phyloP scores from a whole-genome alignment of 352 stramenopile genomes.

The Globisporangium nodosum region DNA sequence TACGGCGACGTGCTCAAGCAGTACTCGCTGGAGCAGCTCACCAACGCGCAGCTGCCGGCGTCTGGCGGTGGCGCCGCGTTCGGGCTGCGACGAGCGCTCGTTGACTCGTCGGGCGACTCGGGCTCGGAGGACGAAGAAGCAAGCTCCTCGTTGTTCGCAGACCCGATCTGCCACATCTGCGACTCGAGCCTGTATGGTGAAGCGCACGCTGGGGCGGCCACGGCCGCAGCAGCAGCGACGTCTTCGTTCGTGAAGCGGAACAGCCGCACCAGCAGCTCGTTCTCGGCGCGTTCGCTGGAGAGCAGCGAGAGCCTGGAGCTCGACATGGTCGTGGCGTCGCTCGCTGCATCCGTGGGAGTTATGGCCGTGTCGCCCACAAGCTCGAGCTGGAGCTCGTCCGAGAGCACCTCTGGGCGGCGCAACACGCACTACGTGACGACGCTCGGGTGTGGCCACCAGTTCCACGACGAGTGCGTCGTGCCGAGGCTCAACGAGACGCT shows the following conservation, averaged over 20 bases:
- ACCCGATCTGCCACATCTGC: slow-evolving; percentile 31
- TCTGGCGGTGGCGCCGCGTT: not conserved
- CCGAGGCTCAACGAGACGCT: slow-evolving; percentile 69
- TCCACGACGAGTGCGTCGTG: slow-evolving; percentile 83
- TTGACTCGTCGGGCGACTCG: slow-evolving; percentile 16
- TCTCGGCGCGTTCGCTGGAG: not conserved
- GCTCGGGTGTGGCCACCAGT: slow-evolving; percentile 68
- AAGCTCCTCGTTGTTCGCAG: slow-evolving; percentile 17
- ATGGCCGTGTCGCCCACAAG: slow-evolving; percentile 3
- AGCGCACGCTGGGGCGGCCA: slow-evolving; percentile 18
- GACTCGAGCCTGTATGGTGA: slow-evolving; percentile 38
- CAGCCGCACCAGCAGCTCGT: slow-evolving; percentile 6
- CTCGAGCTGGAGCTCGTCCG: slow-evolving; percentile 5
- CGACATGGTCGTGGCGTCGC: slow-evolving; percentile 5
- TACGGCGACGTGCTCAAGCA: slow-evolving; percentile 51
- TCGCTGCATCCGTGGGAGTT: not conserved
- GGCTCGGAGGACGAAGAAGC: slow-evolving; percentile 25
- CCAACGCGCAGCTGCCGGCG: slow-evolving; percentile 6
- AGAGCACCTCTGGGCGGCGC: slow-evolving; percentile 6
- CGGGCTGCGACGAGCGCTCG: slow-evolving; percentile 4
- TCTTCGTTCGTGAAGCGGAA: slow-evolving; percentile 3
- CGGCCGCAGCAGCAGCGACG: not conserved
- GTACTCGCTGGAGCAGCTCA: slow-evolving; percentile 29
- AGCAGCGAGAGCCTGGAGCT: slow-evolving; percentile 12
- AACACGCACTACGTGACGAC: slow-evolving; percentile 62